These are phyloP conservation scores for Calvatia gigantea DNA, from an alignment of 768 basidiomycete species.

Conservation along the genomic window DNA sequence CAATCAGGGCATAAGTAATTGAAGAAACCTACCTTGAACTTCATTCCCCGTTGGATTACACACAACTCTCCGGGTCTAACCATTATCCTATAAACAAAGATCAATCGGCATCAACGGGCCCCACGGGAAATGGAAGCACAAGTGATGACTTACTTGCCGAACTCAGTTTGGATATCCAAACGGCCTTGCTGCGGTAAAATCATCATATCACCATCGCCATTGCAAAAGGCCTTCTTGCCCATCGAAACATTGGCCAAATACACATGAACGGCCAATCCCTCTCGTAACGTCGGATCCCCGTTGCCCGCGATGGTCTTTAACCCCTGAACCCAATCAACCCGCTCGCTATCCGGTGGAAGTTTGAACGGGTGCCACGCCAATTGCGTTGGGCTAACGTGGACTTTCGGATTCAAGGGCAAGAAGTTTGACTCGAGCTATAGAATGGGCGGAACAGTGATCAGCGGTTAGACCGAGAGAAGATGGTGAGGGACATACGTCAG, in stretches of 20 bases:
- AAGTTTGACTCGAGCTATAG: conserved; percentile 60
- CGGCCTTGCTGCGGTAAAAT: conserved; percentile 64
- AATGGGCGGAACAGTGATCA: too few species aligned
- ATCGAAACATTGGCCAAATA: conserved; percentile 59
- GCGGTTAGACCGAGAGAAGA: background rate
- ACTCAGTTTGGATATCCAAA: conserved; percentile 67
- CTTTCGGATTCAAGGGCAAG: conserved; percentile 54
- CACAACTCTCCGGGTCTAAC: conserved; percentile 60
- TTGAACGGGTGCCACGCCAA: conserved; percentile 65
- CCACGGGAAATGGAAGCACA: background rate
- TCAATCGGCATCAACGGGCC: conserved; percentile 2
- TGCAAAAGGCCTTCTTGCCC: conserved; percentile 57
- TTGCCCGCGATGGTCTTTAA: conserved; percentile 62
- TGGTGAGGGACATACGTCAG: conserved; percentile 39
- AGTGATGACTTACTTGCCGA: conserved; percentile 46
- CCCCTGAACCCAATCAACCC: conserved; percentile 55
- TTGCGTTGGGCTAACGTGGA: conserved; percentile 60
- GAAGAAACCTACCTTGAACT: conserved; percentile 48
- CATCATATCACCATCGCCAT: conserved; percentile 65
- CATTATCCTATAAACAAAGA: conserved; percentile 42
- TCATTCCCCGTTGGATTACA: conserved; percentile 64
- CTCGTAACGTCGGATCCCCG: conserved; percentile 58
- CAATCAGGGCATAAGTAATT: background rate
- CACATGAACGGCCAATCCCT: conserved; percentile 63
- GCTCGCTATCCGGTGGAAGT: conserved; percentile 36